Evolutionary conservation across 345 rosid genomes (phyloP), one percentile per base, ranked within the genome.

Genomic region (Geranium rotundifolium): DNA sequence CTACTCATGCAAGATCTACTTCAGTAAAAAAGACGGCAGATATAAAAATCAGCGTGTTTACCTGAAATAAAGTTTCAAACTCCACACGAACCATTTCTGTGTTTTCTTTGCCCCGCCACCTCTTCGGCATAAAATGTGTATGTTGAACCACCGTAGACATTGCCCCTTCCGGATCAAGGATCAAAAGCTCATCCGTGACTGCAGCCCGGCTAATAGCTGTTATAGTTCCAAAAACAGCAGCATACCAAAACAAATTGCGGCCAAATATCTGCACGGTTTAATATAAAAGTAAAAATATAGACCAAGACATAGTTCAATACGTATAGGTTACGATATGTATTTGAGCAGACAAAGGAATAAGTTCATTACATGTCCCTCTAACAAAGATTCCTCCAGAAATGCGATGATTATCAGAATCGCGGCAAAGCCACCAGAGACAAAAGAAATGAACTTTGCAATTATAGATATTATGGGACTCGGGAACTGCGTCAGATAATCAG

Each of bases 201-300:
- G 96, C 97, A 50, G 97, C 95, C 12, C 99, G 93, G 63, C 97
- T 95, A 73, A 90, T 78, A 58, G 99, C 99, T 66, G 97, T 90
- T 69, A 95, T 87, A 60, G 99, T 77, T 72, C 99, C 96, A 75
- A 95, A 95, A 49, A 95, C 95, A 64, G 99, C 99, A 62, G 93
- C 93, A 78, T 95, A 95, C 99, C 99, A 95, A 37, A 95, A 76
- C 73, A 95, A 81, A 71, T 90, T 88, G 79, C 97, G 97, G 31
- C 99, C 97, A 70, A 84, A 85, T 77, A 95, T 88, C 99, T 95
- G 80, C 81, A 80, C 34, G 65, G 17, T 67, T 67, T 18, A 64
- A 66, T 57, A 23, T 23, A 23, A 23, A 23, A 23, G 58, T n/a
- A 34, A 63, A 46, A 7, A 31, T 23, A 23, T 23, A 23, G 27